Evolutionary conservation across 176 grass and related monocot species (phyloP), one percentile per base, ranked within the genome.

Genomic region (Guadua angustifolia): DNA sequence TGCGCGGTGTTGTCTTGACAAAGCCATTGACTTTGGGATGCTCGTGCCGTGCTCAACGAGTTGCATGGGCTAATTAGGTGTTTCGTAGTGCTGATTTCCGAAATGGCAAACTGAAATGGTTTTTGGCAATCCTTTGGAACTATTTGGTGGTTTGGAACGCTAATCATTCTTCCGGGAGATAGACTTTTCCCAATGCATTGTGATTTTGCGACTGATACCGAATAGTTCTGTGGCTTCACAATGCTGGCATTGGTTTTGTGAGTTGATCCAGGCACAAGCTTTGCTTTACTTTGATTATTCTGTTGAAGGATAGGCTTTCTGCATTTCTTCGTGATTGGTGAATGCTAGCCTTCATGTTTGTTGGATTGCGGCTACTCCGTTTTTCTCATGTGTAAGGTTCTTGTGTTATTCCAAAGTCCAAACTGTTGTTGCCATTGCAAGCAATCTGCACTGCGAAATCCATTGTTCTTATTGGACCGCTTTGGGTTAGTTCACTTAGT

Each of bases 1-100:
- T 25, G 18, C 43, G 22, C 33, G 21, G 32, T 69, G 24, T 4
- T 73, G n/a, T 82, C 56, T 45, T n/a, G 10, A 65, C 71, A 16
- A 82, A 44, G 60, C 12, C 26, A 79, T 90, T 90, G 84, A 87
- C 74, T 87, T 78, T 9, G 2, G 2, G 62, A 67, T 61, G 29
- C 4, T 42, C 14, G 53, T 32, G 3, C 18, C 46, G 25, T 79
- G 5, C 12, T 58, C 45, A 36, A 43, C 18, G 4, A 39, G 65
- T 73, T 78, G 55, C 33, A 3, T 66, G 8, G 25, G 19, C 4
- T 42, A 50, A 50, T 51, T 50, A 18, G 6, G 32, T 21, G 18
- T 35, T 68, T 75, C 2, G 18, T 9, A 55, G 24, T 33, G 19
- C 43, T 43, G 7, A 0, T 65, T 56, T 32, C 16, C 4, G 15